Base-by-base conservation (phyloP, 768 basidiomycete genomes). In the Leucosporidium scottii region DNA sequence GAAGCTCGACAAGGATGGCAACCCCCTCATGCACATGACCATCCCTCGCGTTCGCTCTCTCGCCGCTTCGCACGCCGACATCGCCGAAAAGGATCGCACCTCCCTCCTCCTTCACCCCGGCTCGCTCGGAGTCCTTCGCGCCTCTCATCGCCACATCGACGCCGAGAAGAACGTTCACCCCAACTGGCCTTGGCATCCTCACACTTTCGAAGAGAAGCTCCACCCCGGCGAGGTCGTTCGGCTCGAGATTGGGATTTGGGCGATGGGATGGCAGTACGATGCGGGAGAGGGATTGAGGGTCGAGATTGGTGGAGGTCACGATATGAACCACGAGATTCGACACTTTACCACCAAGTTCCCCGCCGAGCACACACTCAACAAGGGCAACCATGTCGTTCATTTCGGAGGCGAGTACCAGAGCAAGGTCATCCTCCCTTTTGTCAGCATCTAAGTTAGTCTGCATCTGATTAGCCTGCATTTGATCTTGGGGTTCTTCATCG, bases 241-340 rank as follows among this genome's bases (percentile, higher is more conserved):
- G 25, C 61, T 72, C 39, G 65, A 65, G 55, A 72, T 72, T 51
- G 71, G 71, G 12, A 65, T 72, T 55, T 72, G 71, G 71, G 67
- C 67, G 36, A 65, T 62, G 59, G 71, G 71, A 9, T 61, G 60
- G 61, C 54, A 56, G 20, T 68, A 65, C 56, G 62, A 67, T 12
- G 62, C 59, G 4, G 71, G 71, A 36, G 71, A 72, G 62, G 49
- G 54, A 4, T 50, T 72, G n/a, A 59, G 60, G 18, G 57, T 72
- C 51, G 62, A 56, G 51, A 56, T 72, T 25, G 56, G 50, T 13
- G 71, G 71, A 25, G 58, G 62, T 4, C 59, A 65, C 55, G 59
- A 51, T 23, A 62, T 62, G 47, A 62, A 70, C 60, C 68, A 62
- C 36, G 68, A 70, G 65, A 62, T 70, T 20, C 55, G 62, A 21